A percentile compares a stretch with the other conserved stretches of the same genome.
These are phyloP conservation scores for Candida hungchunana DNA, from an alignment of 805 yeast genomes.

Conservation along the genomic window DNA sequence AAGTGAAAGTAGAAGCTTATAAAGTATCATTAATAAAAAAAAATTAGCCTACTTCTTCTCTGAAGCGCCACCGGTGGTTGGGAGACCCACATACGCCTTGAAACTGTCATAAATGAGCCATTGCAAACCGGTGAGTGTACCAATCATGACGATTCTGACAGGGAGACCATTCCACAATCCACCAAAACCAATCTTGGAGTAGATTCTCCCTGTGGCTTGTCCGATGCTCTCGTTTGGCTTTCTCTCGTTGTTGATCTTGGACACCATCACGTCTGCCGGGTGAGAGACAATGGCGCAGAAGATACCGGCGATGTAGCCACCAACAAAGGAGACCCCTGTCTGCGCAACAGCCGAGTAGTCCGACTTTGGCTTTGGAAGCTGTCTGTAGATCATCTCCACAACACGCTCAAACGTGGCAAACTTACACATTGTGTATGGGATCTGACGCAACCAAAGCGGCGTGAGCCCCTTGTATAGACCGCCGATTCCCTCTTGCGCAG, in stretches of 20 bases:
- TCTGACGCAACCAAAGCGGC: slow-evolving; percentile 94
- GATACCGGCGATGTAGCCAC: slow-evolving; percentile 97
- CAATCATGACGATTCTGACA: slow-evolving; percentile 94
- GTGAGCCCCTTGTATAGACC: slow-evolving; percentile 84
- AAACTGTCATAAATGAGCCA: slow-evolving; percentile 96
- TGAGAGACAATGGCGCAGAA: slow-evolving; percentile 94
- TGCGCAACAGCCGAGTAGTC: slow-evolving; percentile 73
- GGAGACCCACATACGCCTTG: slow-evolving; percentile 91
- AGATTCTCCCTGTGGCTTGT: slow-evolving; percentile 68
- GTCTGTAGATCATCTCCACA: slow-evolving; percentile 72
- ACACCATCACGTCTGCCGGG: slow-evolving; percentile 99
- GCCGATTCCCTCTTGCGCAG: slow-evolving; percentile 62
- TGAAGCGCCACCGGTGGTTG: slow-evolving; percentile 71
- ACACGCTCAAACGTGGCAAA: slow-evolving; percentile 93
- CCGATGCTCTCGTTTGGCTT: slow-evolving; percentile 61
- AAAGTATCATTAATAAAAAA: neutral
- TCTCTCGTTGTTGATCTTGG: slow-evolving; percentile 78
- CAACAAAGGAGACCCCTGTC: slow-evolving; percentile 91
- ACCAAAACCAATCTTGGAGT: slow-evolving; percentile 78
- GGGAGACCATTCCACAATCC: slow-evolving; percentile 96
- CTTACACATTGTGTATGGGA: slow-evolving; percentile 98
- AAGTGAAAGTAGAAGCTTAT: slow-evolving; percentile 24
- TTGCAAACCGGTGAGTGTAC: slow-evolving; percentile 95
- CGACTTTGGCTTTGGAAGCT: slow-evolving; percentile 66
- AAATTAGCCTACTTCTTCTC: slow-evolving; percentile 1